phyloP scores from a whole-genome alignment of 2,329 filamentous ascomycete species.

The Microsporum ferrugineum region DNA sequence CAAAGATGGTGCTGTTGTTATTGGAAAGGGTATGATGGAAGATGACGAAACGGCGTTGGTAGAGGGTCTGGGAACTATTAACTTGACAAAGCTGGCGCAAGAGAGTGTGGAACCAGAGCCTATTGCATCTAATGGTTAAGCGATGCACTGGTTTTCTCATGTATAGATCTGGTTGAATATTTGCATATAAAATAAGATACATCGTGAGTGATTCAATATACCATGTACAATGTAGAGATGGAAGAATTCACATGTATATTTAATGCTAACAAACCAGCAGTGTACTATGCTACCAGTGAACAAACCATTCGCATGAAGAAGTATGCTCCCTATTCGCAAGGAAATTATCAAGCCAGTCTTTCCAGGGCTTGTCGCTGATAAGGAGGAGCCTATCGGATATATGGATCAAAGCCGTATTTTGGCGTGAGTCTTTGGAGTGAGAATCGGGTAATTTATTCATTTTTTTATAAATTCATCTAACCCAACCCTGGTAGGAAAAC shows the following conservation, averaged over 20 bases:
- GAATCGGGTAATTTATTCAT: conserved; percentile 5
- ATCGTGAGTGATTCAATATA: not conserved
- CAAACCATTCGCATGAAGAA: not conserved
- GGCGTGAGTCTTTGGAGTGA: not conserved
- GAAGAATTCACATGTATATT: not conserved
- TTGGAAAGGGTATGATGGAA: conserved; percentile 22
- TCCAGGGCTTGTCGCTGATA: not conserved
- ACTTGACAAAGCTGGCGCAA: conserved; percentile 7
- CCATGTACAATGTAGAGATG: not conserved
- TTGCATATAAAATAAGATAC: not conserved
- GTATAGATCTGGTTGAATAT: not conserved
- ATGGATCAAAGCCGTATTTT: not conserved
- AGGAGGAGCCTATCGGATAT: not conserved
- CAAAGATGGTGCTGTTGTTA: conserved; percentile 30
- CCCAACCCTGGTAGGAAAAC: conserved; percentile 3
- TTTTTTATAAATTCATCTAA: conserved; percentile 2
- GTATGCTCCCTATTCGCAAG: not conserved
- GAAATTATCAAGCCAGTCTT: not conserved
- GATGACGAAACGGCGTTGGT: conserved; percentile 16
- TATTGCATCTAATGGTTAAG: not conserved
- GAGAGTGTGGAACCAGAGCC: not conserved
- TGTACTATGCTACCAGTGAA: not conserved
- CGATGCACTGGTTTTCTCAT: not conserved
- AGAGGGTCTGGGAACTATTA: conserved; percentile 14
- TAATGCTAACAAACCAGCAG: too few species aligned